Base-by-base conservation (phyloP, 1,284 basidiomycete genomes). In the Boletus subluridellus region DNA sequence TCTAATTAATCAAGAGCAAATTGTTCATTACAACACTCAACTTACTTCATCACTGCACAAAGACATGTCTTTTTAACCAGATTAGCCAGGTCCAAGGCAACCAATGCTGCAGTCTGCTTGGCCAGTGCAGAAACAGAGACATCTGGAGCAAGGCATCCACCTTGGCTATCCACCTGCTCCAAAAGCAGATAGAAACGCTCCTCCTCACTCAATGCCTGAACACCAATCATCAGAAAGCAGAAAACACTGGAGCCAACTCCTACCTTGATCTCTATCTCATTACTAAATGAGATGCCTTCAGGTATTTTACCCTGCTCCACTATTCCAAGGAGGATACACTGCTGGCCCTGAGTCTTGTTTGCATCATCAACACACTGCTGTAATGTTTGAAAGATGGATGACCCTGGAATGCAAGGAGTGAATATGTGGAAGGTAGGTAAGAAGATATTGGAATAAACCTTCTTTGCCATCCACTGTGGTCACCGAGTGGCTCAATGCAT, bases 91-190 rank as follows among this genome's bases (percentile, higher is more conserved):
- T 99, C 96, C 12, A 81, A 84, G 1, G 94, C 92, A 39, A 95
- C 86, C 11, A 99, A 79, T 2, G 95, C 95, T 9, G 97, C 97
- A 3, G 95, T 97, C 71, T 97, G 93, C 5, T 85, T 85, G 4
- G 97, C 94, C 5, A 99, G 70, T 15, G 77, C 74, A 48, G 77
- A 74, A 30, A 95, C 64, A 12, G 89, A 89, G 1, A 97, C 88
- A 74, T 99, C 97, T 0, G 89, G 83, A 0, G 88, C 84, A 30
- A 96, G 69, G 0, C 70, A 61, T 35, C 44, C 52, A 34, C 47
- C 46, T 41, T 57, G 55, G 21, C 21, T 37, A 21, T 56, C 14
- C 15, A 72, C 14, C 28, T 73, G 60, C 17, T 57, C 58, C 9
- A 26, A 39, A 6, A 72, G 61, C 24, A 72, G 15, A 47, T 79